Conservation (phyloP, 768 basidiomycete genomes). For the Podaxis sp. region DNA sequence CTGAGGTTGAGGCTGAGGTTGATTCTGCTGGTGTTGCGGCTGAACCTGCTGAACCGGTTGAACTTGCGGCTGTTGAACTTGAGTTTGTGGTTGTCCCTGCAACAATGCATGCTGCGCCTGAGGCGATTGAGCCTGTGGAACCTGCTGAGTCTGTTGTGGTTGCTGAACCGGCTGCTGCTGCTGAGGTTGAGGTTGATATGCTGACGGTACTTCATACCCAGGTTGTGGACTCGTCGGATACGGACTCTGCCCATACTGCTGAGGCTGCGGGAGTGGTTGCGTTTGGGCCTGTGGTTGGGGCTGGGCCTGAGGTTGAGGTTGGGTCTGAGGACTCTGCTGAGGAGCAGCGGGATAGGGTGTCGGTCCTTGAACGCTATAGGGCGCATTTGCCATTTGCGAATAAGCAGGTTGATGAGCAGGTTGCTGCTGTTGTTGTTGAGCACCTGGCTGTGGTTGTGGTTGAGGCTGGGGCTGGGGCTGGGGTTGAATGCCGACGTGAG, state of each 20-base stretch:
- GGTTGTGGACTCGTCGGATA: neutral
- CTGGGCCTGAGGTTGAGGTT: conserved; percentile 22
- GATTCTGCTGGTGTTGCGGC: neutral
- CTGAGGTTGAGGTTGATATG: conserved; percentile 5
- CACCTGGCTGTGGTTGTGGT: conserved; percentile 9
- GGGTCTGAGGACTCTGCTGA: conserved; percentile 22
- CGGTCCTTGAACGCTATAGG: conserved; percentile 39
- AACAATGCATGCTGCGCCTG: neutral
- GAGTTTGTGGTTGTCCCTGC: conserved; percentile 10
- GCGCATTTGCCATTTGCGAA: conserved; percentile 27
- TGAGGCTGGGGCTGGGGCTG: conserved; percentile 7
- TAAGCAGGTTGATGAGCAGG: neutral
- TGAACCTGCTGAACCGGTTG: conserved; percentile 17
- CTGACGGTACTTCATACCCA: neutral
- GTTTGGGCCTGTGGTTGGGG: conserved; percentile 19
- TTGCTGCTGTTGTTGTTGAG: neutral
- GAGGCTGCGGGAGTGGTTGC: conserved; percentile 11
- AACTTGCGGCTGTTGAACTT: conserved; percentile 1
- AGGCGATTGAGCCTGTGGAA: neutral
- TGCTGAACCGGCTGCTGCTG: conserved; percentile 7
- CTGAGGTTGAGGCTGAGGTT: conserved; percentile 13
- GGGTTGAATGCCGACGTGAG: neutral
- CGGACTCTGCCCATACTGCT: neutral
- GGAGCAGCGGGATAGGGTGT: conserved; percentile 36
- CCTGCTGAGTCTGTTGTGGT: neutral